Percentiles rank a stretch among this genome's conserved stretches.
Evolutionary conservation across 257 asterid species (phyloP).

Genomic region (Primulina huaijiensis): DNA sequence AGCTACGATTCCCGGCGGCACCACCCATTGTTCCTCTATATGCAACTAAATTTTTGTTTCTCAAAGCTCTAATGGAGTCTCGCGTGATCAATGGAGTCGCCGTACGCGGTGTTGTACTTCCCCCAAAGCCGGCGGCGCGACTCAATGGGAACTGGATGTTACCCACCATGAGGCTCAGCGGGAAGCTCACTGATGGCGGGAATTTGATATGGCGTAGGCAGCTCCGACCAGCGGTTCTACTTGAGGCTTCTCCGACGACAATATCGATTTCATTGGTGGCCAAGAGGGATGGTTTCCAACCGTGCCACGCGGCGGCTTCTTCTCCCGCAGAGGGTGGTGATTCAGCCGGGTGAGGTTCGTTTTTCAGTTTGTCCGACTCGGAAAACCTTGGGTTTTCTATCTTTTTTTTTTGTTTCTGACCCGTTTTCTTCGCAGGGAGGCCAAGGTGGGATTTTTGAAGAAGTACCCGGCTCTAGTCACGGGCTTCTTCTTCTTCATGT

Average conservation of each 20-base stretch:
- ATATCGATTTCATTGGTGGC: constrained; percentile 22
- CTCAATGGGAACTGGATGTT: constrained; percentile 30
- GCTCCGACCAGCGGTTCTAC: constrained; percentile 68
- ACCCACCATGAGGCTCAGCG: constrained; percentile 39
- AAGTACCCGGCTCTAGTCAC: constrained; percentile 74
- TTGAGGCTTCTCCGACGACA: constrained; percentile 47
- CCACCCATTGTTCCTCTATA: background rate
- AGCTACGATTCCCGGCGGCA: too few species aligned
- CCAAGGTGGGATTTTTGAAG: constrained; percentile 71
- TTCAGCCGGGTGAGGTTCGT: constrained; percentile 87
- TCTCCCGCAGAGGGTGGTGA: constrained; percentile 73
- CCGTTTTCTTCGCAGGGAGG: constrained; percentile 39
- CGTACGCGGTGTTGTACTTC: constrained; percentile 53
- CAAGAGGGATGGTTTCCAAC: constrained; percentile 44
- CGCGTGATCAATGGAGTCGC: constrained; percentile 82
- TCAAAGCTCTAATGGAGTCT: constrained; percentile 70
- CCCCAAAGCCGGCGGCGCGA: constrained; percentile 44
- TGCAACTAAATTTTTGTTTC: background rate
- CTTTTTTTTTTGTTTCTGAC: constrained; percentile 23
- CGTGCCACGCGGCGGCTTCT: constrained; percentile 71
- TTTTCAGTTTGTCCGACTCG: background rate
- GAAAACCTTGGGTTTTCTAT: background rate
- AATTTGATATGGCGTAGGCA: constrained; percentile 71
- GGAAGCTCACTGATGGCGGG: constrained; percentile 47
- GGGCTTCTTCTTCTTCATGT: constrained; percentile 98